phyloP scores from a whole-genome alignment of 2,329 filamentous ascomycete species.

The Penicillium sp. region DNA sequence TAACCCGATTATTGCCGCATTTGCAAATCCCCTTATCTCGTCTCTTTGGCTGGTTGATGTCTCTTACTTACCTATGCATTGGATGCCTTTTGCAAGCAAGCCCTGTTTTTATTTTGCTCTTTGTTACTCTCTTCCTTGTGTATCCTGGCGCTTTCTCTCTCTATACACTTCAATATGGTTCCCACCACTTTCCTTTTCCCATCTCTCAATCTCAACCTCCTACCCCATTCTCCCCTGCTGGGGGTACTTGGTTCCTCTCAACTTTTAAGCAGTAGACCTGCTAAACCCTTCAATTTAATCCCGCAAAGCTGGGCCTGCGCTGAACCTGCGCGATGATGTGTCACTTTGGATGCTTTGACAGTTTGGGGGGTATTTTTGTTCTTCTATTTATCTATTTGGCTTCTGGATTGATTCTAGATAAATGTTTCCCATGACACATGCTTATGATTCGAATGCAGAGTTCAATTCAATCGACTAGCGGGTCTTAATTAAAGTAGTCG shows the following conservation, averaged over 20 bases:
- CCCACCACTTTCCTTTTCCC: neutral
- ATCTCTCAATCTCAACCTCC: conserved; percentile 4
- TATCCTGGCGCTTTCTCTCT: conserved; percentile 14
- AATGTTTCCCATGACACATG: neutral
- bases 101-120: conserved; percentile 9
- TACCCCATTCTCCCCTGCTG: neutral
- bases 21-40: conserved; percentile 2
- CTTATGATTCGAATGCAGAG: neutral
- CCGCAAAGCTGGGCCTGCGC: neutral
- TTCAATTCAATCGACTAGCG: no score
- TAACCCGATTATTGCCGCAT: conserved; percentile 5
- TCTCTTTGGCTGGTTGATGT: conserved; percentile 11
- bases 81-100: conserved; percentile 24
- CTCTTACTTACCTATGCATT: conserved; percentile 23
- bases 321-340: neutral
- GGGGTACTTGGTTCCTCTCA: neutral
- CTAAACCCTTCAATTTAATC: neutral
- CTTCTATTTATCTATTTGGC: neutral
- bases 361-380: neutral
- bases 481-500: no score
- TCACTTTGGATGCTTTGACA: neutral
- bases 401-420: neutral
- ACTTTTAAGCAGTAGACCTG: conserved; percentile 3
- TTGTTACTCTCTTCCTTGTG: conserved; percentile 5
- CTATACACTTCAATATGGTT: conserved; percentile 22